Percentiles rank a stretch among this genome's conserved stretches.
Evolutionary conservation across 495 filamentous ascomycete genomes (phyloP).

Genomic region (Annulohypoxylon moriforme): DNA sequence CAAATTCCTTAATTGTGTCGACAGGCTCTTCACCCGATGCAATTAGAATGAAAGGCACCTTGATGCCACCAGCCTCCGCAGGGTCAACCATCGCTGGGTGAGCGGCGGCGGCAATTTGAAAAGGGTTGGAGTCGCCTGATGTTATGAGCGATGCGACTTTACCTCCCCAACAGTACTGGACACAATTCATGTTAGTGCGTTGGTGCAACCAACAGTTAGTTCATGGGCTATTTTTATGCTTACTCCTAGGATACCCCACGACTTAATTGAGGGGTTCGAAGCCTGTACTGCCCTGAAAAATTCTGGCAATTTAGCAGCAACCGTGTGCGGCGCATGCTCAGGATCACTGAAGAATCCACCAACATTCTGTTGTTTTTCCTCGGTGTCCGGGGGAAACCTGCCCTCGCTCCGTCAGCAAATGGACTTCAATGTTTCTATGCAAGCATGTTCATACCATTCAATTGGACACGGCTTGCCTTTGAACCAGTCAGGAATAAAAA

Average conservation of each 20-base stretch:
- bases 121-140: background rate
- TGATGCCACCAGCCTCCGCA: background rate
- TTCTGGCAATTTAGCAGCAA: conserved; percentile 10
- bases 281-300: conserved; percentile 11
- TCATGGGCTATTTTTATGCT: background rate
- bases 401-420: background rate
- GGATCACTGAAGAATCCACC: conserved; percentile 10
- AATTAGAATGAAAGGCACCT: conserved; percentile 5
- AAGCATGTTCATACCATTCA: conserved; percentile 7
- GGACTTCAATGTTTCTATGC: background rate
- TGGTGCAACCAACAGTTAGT: background rate
- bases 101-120: background rate
- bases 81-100: conserved; percentile 3
- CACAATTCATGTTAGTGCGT: background rate
- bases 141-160: conserved; percentile 1
- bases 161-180: conserved; percentile 11
- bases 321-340: background rate
- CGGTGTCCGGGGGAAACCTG: conserved; percentile 11
- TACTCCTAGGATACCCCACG: conserved; percentile 15
- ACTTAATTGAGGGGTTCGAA: conserved; percentile 7
- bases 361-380: conserved; percentile 13
- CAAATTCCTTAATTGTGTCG: background rate
- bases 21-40: conserved; percentile 2
- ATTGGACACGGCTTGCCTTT: conserved; percentile 8
- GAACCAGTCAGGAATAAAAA: conserved; percentile 5